Conservation (phyloP, 2,329 filamentous ascomycete species). For the Coccinonectria pachysandricola region DNA sequence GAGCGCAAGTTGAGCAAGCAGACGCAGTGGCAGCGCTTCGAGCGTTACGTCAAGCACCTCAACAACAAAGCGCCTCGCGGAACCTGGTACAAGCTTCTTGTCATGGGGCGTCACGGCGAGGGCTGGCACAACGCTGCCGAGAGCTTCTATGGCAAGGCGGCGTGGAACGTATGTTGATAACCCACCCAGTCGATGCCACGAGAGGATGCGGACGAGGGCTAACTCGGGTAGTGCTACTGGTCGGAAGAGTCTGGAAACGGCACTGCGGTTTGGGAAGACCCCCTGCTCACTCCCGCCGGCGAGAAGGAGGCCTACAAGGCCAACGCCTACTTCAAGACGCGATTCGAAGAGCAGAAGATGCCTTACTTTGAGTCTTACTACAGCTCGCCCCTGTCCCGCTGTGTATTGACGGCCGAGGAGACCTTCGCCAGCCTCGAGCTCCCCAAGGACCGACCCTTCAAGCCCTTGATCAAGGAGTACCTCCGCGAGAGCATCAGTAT, state of each 20-base stretch:
- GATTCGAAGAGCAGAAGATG: slow-evolving; percentile 42
- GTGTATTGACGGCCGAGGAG: slow-evolving; percentile 49
- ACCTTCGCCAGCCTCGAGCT: slow-evolving; percentile 48
- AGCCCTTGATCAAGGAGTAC: slow-evolving; percentile 51
- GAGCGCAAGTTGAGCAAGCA: slow-evolving; percentile 26
- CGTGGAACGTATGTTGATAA: slow-evolving; percentile 50
- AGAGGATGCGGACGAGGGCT: not conserved
- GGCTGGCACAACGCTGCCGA: slow-evolving; percentile 56
- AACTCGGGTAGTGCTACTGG: slow-evolving; percentile 48
- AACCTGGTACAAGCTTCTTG: slow-evolving; percentile 54
- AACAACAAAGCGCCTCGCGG: slow-evolving; percentile 35
- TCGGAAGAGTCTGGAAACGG: slow-evolving; percentile 52
- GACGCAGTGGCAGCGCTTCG: slow-evolving; percentile 57
- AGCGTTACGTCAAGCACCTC: slow-evolving; percentile 43
- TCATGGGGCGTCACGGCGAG: slow-evolving; percentile 61
- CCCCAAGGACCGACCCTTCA: slow-evolving; percentile 40
- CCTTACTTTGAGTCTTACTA: slow-evolving; percentile 56
- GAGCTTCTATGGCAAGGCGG: slow-evolving; percentile 54
- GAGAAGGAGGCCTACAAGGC: slow-evolving; percentile 46
- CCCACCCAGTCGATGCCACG: fast-evolving
- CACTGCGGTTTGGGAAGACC: slow-evolving; percentile 52
- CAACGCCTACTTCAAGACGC: slow-evolving; percentile 46
- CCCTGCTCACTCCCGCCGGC: slow-evolving; percentile 49
- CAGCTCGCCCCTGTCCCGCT: slow-evolving; percentile 52
- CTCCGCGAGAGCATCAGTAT: slow-evolving; percentile 56